Conservation (phyloP, 140 eudicot genomes). For the Ambrosia hybrid region DNA sequence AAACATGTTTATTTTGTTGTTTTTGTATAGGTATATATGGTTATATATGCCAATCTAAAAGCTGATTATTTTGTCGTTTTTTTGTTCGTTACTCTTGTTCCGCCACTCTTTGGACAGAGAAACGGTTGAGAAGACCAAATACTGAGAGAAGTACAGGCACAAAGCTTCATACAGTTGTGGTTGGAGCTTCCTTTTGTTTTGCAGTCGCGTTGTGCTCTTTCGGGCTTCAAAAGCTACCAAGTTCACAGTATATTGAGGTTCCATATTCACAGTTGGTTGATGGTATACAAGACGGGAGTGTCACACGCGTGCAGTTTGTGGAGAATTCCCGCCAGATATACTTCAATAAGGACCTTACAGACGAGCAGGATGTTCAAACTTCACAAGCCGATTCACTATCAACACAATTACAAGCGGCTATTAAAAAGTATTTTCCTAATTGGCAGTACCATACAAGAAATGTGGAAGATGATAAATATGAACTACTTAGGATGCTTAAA, state of each 20-base stretch:
- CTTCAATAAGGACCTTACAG: conserved; percentile 26
- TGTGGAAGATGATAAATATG: conserved; percentile 42
- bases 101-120: conserved; percentile 24
- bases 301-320: conserved; percentile 38
- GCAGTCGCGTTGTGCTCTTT: conserved; percentile 29
- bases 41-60: no score
- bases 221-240: conserved; percentile 27
- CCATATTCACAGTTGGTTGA: conserved; percentile 39
- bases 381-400: conserved; percentile 25
- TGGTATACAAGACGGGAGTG: conserved; percentile 39
- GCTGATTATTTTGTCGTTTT: no score
- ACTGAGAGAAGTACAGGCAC: conserved; percentile 7
- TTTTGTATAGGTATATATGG: no score
- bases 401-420: conserved; percentile 1
- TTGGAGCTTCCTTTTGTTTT: conserved; percentile 33
- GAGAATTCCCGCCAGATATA: conserved; percentile 41
- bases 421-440: conserved; percentile 13
- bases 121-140: conserved; percentile 16
- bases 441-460: conserved; percentile 41
- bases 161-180: conserved; percentile 25
- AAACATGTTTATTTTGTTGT: no score
- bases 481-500: conserved; percentile 31
- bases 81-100: background rate
- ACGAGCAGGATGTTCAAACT: conserved; percentile 20
- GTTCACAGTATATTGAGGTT: conserved; percentile 23